Percentiles rank a stretch among this genome's conserved stretches.
Evolutionary conservation across 169 alveolate species (phyloP).

Genomic region (Plasmodium yoelii): DNA sequence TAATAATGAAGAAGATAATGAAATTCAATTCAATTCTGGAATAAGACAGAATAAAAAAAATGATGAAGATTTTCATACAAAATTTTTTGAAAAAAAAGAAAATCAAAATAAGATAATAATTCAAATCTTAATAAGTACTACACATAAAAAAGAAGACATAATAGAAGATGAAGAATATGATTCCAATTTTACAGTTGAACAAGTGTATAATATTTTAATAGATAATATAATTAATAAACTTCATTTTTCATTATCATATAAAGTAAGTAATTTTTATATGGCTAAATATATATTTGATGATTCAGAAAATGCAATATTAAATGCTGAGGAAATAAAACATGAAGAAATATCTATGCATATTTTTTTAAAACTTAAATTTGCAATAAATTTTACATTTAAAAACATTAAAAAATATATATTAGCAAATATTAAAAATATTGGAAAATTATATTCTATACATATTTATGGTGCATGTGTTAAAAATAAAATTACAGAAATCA

Average conservation of each 20-base stretch:
- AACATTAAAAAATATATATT: conserved; percentile 24
- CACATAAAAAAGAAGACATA: background rate
- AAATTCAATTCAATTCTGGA: background rate
- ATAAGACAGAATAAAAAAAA: background rate
- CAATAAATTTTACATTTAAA: conserved; percentile 28
- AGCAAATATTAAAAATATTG: conserved; percentile 27
- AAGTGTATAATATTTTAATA: conserved; percentile 35
- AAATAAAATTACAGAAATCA: conserved; percentile 31
- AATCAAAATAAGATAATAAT: conserved; percentile 23
- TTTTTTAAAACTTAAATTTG: conserved; percentile 29
- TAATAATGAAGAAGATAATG: background rate
- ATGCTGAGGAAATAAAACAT: conserved; percentile 53
- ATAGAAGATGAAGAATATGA: background rate
- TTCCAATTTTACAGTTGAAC: conserved; percentile 30
- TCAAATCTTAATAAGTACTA: conserved; percentile 25
- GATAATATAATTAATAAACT: conserved; percentile 21
- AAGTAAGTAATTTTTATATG: conserved; percentile 6
- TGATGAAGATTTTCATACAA: conserved; percentile 7
- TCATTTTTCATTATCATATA: conserved; percentile 3
- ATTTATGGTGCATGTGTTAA: conserved; percentile 69
- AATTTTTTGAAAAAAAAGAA: conserved; percentile 11
- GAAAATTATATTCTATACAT: conserved; percentile 20
- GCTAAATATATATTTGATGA: conserved; percentile 54
- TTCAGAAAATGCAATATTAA: background rate
- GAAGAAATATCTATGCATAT: conserved; percentile 71